These are phyloP conservation scores for Neodidymelliopsis sp. DNA, from an alignment of 2,329 filamentous ascomycete genomes.

Conservation along the genomic window DNA sequence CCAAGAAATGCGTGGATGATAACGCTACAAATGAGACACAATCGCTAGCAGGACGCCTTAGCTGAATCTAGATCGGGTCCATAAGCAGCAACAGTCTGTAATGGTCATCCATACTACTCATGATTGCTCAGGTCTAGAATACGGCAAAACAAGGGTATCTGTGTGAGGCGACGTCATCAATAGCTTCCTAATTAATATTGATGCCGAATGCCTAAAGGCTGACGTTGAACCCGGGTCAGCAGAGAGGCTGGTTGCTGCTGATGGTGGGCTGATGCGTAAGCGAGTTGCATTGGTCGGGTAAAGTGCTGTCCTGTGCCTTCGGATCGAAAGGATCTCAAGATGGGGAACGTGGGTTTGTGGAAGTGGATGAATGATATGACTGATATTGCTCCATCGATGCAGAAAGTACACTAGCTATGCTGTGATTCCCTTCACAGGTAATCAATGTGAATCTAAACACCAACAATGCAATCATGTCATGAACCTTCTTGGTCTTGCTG, in stretches of 20 bases:
- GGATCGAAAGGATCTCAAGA: background rate
- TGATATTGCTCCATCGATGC: background rate
- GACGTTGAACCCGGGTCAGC: slow-evolving; percentile 1
- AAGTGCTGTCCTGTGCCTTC: background rate
- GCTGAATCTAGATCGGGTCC: no score
- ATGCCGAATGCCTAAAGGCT: background rate
- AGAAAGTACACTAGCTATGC: no score
- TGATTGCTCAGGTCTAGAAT: background rate
- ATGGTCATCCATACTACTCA: no score
- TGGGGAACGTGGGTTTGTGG: background rate
- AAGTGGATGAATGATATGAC: background rate
- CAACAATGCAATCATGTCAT: background rate
- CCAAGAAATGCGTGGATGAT: no score
- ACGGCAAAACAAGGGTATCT: background rate
- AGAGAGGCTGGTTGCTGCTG: slow-evolving; percentile 6
- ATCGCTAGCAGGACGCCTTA: no score
- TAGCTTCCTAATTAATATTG: slow-evolving; percentile 3
- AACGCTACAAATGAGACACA: no score
- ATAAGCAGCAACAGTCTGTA: no score
- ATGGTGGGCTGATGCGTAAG: background rate
- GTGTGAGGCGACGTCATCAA: slow-evolving; percentile 13
- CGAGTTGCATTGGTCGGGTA: slow-evolving; percentile 1
- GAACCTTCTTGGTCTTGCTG: background rate
- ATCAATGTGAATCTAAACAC: no score
- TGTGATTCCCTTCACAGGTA: no score